These are phyloP conservation scores for Pleurotus salmoneostramineus DNA, from an alignment of 768 basidiomycete genomes.

Conservation along the genomic window DNA sequence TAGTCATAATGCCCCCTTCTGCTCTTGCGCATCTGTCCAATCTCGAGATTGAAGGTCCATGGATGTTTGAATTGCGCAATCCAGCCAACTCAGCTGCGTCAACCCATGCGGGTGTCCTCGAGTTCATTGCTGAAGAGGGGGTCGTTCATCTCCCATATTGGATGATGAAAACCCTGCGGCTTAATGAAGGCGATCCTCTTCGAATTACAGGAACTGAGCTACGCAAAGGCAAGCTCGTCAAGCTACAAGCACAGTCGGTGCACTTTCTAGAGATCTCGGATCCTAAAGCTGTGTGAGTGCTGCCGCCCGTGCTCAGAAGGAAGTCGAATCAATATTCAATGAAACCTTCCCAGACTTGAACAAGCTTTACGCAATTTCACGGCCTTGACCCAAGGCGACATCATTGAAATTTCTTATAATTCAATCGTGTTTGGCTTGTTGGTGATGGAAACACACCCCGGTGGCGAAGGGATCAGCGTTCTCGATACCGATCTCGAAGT, in stretches of 20 bases:
- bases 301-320: neutral
- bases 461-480: slow-evolving; percentile 83
- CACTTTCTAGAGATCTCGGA: slow-evolving; percentile 98
- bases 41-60: slow-evolving; percentile 86
- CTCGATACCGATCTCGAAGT: slow-evolving; percentile 98
- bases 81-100: slow-evolving; percentile 79
- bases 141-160: slow-evolving; percentile 94
- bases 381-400: slow-evolving; percentile 89
- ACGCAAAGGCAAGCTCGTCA: slow-evolving; percentile 92
- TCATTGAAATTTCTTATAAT: slow-evolving; percentile 98
- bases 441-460: slow-evolving; percentile 90
- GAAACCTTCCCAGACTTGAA: slow-evolving; percentile 62
- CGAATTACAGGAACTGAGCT: slow-evolving; percentile 86
- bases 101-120: slow-evolving; percentile 96
- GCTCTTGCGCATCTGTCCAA: slow-evolving; percentile 84
- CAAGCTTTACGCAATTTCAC: slow-evolving; percentile 93
- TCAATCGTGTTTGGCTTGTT: slow-evolving; percentile 92
- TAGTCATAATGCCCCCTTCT: slow-evolving; percentile 98
- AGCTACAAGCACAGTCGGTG: slow-evolving; percentile 92
- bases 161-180: slow-evolving; percentile 97
- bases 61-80: slow-evolving; percentile 96
- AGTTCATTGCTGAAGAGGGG: slow-evolving; percentile 98
- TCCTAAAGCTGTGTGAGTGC: slow-evolving; percentile 91
- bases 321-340: slow-evolving; percentile 1
- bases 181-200: slow-evolving; percentile 94